Evolutionary conservation across 1,284 basidiomycete genomes (phyloP), one percentile per base, ranked within the genome.

Genomic region (Rhizopogon hawkerae): DNA sequence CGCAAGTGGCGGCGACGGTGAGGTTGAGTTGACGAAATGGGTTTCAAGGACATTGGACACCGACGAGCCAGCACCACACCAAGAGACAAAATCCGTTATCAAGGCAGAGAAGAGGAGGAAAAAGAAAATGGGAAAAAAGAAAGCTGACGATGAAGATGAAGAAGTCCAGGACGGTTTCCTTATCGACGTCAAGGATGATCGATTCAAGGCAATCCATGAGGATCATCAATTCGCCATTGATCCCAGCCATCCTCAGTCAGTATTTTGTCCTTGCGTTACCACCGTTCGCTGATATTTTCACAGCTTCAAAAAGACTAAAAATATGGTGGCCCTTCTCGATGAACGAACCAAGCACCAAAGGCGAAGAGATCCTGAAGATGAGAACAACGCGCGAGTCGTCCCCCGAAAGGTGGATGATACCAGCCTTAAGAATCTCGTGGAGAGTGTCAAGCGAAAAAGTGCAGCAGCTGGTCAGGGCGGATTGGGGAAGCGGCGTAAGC

Each of bases 211-310:
- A 8, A 62, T 98, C 42, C 86, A 93, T 63, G 89, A 97, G 56
- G 89, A 98, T 62, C 83, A 92, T 59, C 79, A 84, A 38, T 98
- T 91, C 61, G 94, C 95, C 0, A 92, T 99, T 58, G 96, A 98
- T 66, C 95, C 96, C 16, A 91, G 83, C 43, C 91, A 98, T 70
- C 92, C 95, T 63, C 88, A 84, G 92, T 94, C 61, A 57, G 90
- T 75, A 2, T 43, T 49, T 31, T 38, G 43, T 35, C 37, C 2
- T 45, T 46, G 41, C 45, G 13, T 21, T 44, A 13, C 5, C 23
- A n/a, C 14, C 23, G 13, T 16, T 11, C 2, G 4, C n/a, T 18
- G 31, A 14, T 29, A 3, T 37, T 47, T 16, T 52, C 51, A 14
- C 59, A 94, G 91, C 52, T 95, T 87, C 74, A 89, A 86, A 65